Evolutionary conservation across 768 basidiomycete species (phyloP).

Genomic region (Trametes meyenii): DNA sequence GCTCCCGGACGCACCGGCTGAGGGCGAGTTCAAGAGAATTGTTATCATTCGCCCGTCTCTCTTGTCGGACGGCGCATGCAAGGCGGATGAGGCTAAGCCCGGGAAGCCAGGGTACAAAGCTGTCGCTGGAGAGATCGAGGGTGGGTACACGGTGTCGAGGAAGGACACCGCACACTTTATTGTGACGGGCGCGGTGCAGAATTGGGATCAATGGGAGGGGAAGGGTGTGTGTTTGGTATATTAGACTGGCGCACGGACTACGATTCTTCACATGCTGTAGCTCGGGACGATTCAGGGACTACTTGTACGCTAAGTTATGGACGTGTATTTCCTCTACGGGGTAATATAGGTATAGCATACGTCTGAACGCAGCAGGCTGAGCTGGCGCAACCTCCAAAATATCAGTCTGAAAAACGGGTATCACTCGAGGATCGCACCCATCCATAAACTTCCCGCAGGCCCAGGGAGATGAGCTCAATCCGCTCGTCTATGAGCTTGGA

Average conservation of each 20-base stretch:
- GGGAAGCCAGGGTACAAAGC: conserved; percentile 46
- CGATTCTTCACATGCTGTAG: background rate
- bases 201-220: conserved; percentile 57
- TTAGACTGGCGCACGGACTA: conserved; percentile 26
- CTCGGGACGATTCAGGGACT: background rate
- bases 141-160: conserved; percentile 58
- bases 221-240: conserved; percentile 55
- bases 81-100: conserved; percentile 29
- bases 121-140: conserved; percentile 30
- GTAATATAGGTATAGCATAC: too few relatives aligned
- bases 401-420: too few relatives aligned
- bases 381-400: too few relatives aligned
- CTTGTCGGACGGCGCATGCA: conserved; percentile 59
- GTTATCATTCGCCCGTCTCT: conserved; percentile 60
- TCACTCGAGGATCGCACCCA: too few relatives aligned
- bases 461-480: background rate
- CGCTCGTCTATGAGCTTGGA: conserved; percentile 19
- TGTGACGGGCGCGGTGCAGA: conserved; percentile 44
- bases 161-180: conserved; percentile 70
- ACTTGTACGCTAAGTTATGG: background rate
- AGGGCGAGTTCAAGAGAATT: conserved; percentile 47
- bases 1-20: conserved; percentile 43
- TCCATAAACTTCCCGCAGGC: too few relatives aligned
- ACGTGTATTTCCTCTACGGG: background rate
- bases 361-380: too few relatives aligned